Percentiles rank a stretch among this genome's conserved stretches.
These are phyloP conservation scores for Botrytis paeoniae DNA, from an alignment of 2,329 filamentous ascomycete species.

Conservation along the genomic window DNA sequence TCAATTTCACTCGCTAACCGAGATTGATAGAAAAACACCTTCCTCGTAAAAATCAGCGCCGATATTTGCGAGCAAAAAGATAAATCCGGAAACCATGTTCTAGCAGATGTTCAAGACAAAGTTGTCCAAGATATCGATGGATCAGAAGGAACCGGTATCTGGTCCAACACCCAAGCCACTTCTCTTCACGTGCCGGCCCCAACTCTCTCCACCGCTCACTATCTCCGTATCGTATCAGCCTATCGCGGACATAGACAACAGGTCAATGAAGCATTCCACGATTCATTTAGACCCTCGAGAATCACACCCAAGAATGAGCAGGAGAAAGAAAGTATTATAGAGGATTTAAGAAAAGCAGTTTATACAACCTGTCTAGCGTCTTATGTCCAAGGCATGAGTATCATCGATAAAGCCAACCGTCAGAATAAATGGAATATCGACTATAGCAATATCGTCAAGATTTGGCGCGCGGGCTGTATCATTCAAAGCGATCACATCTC, in stretches of 20 bases:
- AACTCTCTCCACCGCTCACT: slow-evolving; percentile 61
- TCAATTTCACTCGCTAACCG: slow-evolving; percentile 5
- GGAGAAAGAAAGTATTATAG: slow-evolving; percentile 42
- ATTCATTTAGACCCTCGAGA: slow-evolving; percentile 30
- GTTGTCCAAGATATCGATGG: slow-evolving; percentile 67
- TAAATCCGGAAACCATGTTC: slow-evolving; percentile 44
- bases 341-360: slow-evolving; percentile 57
- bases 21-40: slow-evolving; percentile 48
- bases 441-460: slow-evolving; percentile 50
- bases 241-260: slow-evolving; percentile 54
- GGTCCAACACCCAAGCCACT: slow-evolving; percentile 62
- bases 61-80: slow-evolving; percentile 56
- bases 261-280: slow-evolving; percentile 41
- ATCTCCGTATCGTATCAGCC: slow-evolving; percentile 51
- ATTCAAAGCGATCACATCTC: slow-evolving; percentile 65
- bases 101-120: slow-evolving; percentile 53
- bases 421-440: slow-evolving; percentile 58
- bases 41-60: slow-evolving; percentile 60
- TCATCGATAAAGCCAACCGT: slow-evolving; percentile 57
- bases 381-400: slow-evolving; percentile 64
- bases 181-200: slow-evolving; percentile 60
- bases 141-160: slow-evolving; percentile 65
- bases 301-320: not conserved
- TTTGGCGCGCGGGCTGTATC: slow-evolving; percentile 70
- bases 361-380: slow-evolving; percentile 60